A percentile compares a stretch with the other conserved stretches of the same genome.
Conservation (phyloP, 805 yeast species). For the Candida piceae region DNA sequence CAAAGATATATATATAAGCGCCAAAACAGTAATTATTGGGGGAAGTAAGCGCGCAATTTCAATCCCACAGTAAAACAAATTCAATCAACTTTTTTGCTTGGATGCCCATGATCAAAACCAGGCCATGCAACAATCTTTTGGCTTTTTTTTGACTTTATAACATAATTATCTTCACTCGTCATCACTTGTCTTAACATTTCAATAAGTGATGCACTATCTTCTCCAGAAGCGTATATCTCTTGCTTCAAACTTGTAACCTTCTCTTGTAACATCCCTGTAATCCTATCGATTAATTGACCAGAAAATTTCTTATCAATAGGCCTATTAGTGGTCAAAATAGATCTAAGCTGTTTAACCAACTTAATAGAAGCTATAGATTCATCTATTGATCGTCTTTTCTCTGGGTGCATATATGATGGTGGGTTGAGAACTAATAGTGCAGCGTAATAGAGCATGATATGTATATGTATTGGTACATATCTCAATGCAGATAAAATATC, state of each 20-base stretch:
- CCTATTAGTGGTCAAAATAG: constrained; percentile 36
- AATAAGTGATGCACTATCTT: constrained; percentile 5
- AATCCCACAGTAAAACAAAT: neutral
- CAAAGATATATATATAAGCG: too few relatives aligned
- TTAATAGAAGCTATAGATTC: constrained; percentile 35
- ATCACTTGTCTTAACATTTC: constrained; percentile 14
- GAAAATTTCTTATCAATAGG: constrained; percentile 55
- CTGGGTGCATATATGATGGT: constrained; percentile 28
- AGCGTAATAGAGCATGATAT: constrained; percentile 66
- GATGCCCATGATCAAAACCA: constrained; percentile 64
- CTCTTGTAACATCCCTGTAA: constrained; percentile 25
- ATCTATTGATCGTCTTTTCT: constrained; percentile 18
- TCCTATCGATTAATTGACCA: constrained; percentile 31
- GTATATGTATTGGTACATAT: constrained; percentile 69
- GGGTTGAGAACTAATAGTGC: constrained; percentile 51
- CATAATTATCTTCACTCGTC: constrained; percentile 14
- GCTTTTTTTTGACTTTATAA: constrained; percentile 14
- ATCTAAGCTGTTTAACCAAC: constrained; percentile 39
- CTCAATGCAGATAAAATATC: constrained; percentile 52
- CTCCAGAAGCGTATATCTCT: constrained; percentile 9
- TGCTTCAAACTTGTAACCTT: constrained; percentile 23
- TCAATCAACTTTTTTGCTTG: constrained; percentile 22
- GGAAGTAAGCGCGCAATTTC: neutral
- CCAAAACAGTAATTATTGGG: neutral
- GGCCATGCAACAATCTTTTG: constrained; percentile 54